These are phyloP conservation scores for Dictyostelium brefeldianum DNA, from an alignment of 78 protist genomes.

Conservation along the genomic window DNA sequence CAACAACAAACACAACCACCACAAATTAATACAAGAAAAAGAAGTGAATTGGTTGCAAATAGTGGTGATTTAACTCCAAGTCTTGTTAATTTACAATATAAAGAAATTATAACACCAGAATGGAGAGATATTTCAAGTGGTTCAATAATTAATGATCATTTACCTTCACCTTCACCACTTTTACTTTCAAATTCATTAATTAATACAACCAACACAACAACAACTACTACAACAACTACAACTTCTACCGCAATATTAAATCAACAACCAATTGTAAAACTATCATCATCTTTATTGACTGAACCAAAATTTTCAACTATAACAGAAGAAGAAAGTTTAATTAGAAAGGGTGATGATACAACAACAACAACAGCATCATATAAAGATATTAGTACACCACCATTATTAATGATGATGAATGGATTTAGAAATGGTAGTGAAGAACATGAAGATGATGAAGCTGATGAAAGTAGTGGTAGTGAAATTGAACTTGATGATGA, in stretches of 20 bases:
- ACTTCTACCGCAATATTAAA: neutral
- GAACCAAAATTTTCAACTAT: slow-evolving; percentile 11
- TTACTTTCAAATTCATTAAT: neutral
- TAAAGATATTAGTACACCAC: neutral
- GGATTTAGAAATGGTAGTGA: neutral
- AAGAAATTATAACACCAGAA: slow-evolving; percentile 72
- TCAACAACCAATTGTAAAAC: neutral
- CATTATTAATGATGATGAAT: neutral
- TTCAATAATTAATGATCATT: neutral
- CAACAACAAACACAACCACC: slow-evolving; percentile 10
- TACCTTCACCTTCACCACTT: neutral
- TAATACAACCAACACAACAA: neutral
- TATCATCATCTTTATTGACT: neutral
- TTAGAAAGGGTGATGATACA: neutral
- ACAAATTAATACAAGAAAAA: slow-evolving; percentile 8
- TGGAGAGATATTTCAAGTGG: slow-evolving; percentile 69
- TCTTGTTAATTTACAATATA: slow-evolving; percentile 21
- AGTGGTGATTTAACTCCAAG: neutral
- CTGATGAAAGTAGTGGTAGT: neutral
- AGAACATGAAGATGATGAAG: neutral
- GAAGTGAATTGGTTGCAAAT: neutral
- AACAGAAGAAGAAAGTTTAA: neutral
- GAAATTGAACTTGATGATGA: slow-evolving; percentile 55
- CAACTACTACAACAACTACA: neutral
- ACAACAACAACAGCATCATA: neutral